Percentiles rank a stretch among this genome's conserved stretches.
Evolutionary conservation across 441 rosid genomes (phyloP).

Genomic region (Macaranga tanarius): DNA sequence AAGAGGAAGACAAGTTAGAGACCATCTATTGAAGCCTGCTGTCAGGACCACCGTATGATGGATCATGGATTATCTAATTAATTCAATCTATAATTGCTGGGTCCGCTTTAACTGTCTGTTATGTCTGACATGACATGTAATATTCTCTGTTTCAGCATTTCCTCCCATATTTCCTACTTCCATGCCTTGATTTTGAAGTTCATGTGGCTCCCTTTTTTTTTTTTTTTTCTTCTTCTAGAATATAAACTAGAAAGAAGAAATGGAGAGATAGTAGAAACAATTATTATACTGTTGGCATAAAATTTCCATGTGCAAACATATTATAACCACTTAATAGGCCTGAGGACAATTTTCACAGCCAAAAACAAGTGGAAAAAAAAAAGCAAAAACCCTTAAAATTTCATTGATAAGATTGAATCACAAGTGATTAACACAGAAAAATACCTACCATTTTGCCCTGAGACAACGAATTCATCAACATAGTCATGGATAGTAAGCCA

Average conservation of each 20-base stretch:
- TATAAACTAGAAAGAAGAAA: background rate
- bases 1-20: background rate
- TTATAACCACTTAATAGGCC: conserved; percentile 2
- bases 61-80: background rate
- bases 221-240: no score
- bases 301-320: background rate
- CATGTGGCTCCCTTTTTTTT: background rate
- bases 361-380: background rate
- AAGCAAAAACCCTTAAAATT: background rate
- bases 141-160: background rate
- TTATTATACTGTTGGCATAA: background rate
- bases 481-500: conserved; percentile 65
- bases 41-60: background rate
- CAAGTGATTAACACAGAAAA: background rate
- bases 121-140: background rate
- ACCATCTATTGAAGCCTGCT: background rate
- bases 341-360: conserved; percentile 15
- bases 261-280: background rate
- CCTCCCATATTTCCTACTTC: background rate
- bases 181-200: conserved; percentile 4
- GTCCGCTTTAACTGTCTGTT: background rate
- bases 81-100: background rate
- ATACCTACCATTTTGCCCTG: conserved; percentile 74
- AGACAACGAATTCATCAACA: conserved; percentile 63
- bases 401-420: background rate